Evolutionary conservation across 1,139 yeast species (phyloP).

Genomic region (Yamadazyma buinensis): DNA sequence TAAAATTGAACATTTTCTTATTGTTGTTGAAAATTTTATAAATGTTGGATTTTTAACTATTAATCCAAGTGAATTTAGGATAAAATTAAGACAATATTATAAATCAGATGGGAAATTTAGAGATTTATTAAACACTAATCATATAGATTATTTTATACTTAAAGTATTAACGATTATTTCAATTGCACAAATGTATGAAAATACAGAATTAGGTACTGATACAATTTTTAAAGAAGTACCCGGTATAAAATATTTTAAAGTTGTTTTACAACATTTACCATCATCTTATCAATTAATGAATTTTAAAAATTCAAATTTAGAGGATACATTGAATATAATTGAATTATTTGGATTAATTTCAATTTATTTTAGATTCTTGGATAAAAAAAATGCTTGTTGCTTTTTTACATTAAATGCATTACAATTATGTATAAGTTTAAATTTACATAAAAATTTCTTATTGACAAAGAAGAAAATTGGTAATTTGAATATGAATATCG

Average conservation of each 20-base stretch:
- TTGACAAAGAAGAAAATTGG: conserved; percentile 5
- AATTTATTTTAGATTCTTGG: conserved; percentile 22
- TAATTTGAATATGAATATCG: neutral
- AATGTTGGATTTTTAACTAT: conserved; percentile 25
- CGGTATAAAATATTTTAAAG: conserved; percentile 21
- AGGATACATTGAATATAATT: conserved; percentile 19
- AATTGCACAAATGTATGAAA: conserved; percentile 21
- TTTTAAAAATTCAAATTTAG: conserved; percentile 11
- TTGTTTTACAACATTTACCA: conserved; percentile 21
- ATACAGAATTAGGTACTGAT: conserved; percentile 7
- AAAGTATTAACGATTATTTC: conserved; percentile 21
- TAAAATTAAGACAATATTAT: conserved; percentile 14
- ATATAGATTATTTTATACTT: conserved; percentile 17
- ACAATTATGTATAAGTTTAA: conserved; percentile 25
- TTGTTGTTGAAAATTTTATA: conserved; percentile 12
- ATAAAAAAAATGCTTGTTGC: conserved; percentile 26
- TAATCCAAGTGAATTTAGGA: conserved; percentile 18
- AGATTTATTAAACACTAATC: neutral
- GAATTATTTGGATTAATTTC: conserved; percentile 24
- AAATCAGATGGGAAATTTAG: conserved; percentile 10
- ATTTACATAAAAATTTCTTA: conserved; percentile 19
- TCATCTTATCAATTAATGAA: conserved; percentile 15
- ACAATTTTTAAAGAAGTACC: conserved; percentile 12
- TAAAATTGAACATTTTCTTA: neutral
- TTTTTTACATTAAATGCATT: conserved; percentile 22